phyloP scores from a whole-genome alignment of 2,329 filamentous ascomycete genomes.

The Pseudogymnoascus sp. region DNA sequence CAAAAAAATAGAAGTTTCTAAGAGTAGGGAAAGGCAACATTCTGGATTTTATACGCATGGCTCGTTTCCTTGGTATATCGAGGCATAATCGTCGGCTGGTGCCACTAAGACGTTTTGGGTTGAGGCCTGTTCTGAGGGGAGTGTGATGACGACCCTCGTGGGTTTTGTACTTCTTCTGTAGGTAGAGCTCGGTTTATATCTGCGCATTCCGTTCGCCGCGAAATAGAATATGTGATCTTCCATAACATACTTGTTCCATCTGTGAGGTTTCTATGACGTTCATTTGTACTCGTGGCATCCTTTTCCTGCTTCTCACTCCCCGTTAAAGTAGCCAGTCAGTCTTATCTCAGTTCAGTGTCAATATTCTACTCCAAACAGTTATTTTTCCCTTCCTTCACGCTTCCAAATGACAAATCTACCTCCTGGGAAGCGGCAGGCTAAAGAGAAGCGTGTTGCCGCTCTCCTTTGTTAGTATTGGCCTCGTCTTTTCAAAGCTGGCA shows the following conservation, averaged over 20 bases:
- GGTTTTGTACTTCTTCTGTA: slow-evolving; percentile 16
- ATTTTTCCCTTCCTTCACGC: not conserved
- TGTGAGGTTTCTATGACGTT: slow-evolving; percentile 8
- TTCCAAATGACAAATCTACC: not conserved
- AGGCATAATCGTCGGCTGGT: slow-evolving; percentile 15
- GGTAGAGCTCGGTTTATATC: slow-evolving; percentile 14
- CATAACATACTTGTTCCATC: slow-evolving; percentile 11
- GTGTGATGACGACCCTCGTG: slow-evolving; percentile 12
- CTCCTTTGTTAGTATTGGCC: slow-evolving; percentile 27
- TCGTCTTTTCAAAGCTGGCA: not conserved
- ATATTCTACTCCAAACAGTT: not conserved
- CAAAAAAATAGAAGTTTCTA: not conserved
- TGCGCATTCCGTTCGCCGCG: slow-evolving; percentile 19
- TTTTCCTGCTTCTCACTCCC: not conserved
- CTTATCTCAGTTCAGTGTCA: not conserved
- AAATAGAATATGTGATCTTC: slow-evolving; percentile 15
- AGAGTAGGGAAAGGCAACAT: not conserved
- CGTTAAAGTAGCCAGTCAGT: not conserved
- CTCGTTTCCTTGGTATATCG: slow-evolving; percentile 6
- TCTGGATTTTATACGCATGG: not conserved
- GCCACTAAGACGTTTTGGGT: slow-evolving; percentile 17
- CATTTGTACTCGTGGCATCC: not conserved
- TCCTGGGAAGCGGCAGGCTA: slow-evolving; percentile 18
- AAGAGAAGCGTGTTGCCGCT: slow-evolving; percentile 28
- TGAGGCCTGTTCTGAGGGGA: slow-evolving; percentile 14